phyloP scores from a whole-genome alignment of 139 green algal genomes.

The Trebouxia sp. region DNA sequence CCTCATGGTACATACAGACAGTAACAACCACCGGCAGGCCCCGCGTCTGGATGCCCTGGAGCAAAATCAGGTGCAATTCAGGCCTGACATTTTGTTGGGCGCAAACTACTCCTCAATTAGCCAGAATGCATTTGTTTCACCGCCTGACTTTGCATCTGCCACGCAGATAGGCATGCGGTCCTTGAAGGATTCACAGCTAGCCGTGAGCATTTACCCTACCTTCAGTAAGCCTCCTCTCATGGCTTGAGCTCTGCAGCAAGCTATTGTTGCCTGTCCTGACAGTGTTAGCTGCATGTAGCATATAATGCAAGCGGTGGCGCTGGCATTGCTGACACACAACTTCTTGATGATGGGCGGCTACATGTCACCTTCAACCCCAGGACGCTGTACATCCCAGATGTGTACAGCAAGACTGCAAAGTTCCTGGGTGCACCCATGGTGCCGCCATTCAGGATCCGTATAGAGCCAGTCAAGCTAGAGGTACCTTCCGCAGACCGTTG shows the following conservation, averaged over 20 bases:
- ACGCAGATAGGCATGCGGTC: conserved; percentile 42
- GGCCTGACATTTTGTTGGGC: no score
- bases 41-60: neutral
- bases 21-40: neutral
- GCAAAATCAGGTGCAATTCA: neutral
- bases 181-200: conserved; percentile 51
- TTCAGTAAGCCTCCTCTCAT: no score
- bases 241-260: no score
- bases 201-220: conserved; percentile 54
- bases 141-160: neutral
- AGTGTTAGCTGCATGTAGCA: no score
- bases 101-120: no score
- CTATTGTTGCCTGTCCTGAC: no score
- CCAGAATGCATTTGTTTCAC: neutral
- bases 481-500: neutral
- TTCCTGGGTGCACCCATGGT: conserved; percentile 77
- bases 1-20: neutral
- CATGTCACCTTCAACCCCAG: conserved; percentile 36
- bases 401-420: conserved; percentile 62
- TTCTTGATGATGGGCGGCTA: conserved; percentile 25
- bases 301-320: conserved; percentile 79
- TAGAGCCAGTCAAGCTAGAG: conserved; percentile 58
- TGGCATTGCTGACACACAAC: conserved; percentile 37
- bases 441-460: conserved; percentile 74
- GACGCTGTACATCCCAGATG: conserved; percentile 67